Conservation (phyloP, 345 rosid genomes). For the Cardamine occulta region DNA sequence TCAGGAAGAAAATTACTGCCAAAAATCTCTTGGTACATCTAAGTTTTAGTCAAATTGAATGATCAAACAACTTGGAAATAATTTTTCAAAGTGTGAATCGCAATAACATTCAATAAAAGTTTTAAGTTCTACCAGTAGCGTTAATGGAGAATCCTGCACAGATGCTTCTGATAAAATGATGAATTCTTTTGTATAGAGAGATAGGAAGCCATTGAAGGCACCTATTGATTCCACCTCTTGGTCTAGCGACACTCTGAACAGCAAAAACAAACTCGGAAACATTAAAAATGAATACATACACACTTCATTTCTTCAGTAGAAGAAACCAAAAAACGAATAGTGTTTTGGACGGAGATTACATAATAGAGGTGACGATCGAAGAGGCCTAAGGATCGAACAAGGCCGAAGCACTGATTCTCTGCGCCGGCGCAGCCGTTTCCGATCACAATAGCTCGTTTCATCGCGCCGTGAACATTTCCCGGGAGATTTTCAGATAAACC, state of each 20-base stretch:
- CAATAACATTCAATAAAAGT: background rate
- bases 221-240: slow-evolving; percentile 72
- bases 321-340: background rate
- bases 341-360: slow-evolving; percentile 43
- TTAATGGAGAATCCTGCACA: slow-evolving; percentile 39
- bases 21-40: background rate
- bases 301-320: background rate
- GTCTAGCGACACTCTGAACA: slow-evolving; percentile 75
- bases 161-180: slow-evolving; percentile 45
- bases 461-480: slow-evolving; percentile 32
- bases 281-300: slow-evolving; percentile 25
- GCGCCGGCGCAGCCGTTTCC: slow-evolving; percentile 94
- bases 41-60: background rate
- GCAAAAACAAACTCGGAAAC: slow-evolving; percentile 2
- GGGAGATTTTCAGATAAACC: slow-evolving; percentile 34
- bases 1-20: background rate
- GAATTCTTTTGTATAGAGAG: slow-evolving; percentile 59
- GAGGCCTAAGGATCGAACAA: slow-evolving; percentile 87
- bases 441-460: slow-evolving; percentile 67
- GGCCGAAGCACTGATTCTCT: slow-evolving; percentile 88
- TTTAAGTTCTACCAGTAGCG: slow-evolving; percentile 44
- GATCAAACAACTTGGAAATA: slow-evolving; percentile 1
- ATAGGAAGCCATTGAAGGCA: slow-evolving; percentile 89
- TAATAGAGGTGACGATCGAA: slow-evolving; percentile 56
- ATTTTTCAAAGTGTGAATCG: background rate